Conservation (phyloP, 2,329 filamentous ascomycete species). For the Zalaria obscura region DNA sequence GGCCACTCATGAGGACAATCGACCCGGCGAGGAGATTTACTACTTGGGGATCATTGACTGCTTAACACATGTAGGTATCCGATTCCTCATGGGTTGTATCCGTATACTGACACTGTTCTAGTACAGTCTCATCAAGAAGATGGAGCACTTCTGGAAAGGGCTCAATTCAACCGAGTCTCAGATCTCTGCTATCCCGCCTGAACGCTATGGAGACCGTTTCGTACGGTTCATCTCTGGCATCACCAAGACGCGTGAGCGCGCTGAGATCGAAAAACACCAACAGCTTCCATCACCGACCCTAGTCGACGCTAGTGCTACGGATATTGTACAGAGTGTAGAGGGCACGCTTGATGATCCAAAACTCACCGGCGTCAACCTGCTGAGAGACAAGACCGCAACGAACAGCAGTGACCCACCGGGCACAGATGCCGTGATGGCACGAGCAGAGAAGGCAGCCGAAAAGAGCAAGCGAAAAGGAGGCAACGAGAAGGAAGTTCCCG, state of each 20-base stretch:
- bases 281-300: constrained; percentile 15
- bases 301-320: constrained; percentile 11
- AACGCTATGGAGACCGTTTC: constrained; percentile 87
- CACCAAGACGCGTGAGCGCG: constrained; percentile 82
- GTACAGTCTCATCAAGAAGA: constrained; percentile 89
- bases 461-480: constrained; percentile 38
- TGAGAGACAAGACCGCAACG: constrained; percentile 9
- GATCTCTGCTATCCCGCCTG: constrained; percentile 83
- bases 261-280: constrained; percentile 39
- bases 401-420: constrained; percentile 15
- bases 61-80: constrained; percentile 70
- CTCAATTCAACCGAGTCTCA: constrained; percentile 68
- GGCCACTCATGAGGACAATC: constrained; percentile 82
- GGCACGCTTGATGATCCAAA: constrained; percentile 20
- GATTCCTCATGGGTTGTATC: neutral
- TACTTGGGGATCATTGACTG: constrained; percentile 98
- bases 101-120: constrained; percentile 23
- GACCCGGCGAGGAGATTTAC: constrained; percentile 80
- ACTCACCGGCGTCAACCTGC: constrained; percentile 23
- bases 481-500: constrained; percentile 43
- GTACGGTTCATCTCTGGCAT: constrained; percentile 81
- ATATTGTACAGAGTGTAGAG: constrained; percentile 10
- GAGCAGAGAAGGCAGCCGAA: constrained; percentile 47
- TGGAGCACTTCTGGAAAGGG: constrained; percentile 96
- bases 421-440: constrained; percentile 41